Conservation (phyloP, 1,284 basidiomycete genomes). For the Fomitopsis schrenkii region DNA sequence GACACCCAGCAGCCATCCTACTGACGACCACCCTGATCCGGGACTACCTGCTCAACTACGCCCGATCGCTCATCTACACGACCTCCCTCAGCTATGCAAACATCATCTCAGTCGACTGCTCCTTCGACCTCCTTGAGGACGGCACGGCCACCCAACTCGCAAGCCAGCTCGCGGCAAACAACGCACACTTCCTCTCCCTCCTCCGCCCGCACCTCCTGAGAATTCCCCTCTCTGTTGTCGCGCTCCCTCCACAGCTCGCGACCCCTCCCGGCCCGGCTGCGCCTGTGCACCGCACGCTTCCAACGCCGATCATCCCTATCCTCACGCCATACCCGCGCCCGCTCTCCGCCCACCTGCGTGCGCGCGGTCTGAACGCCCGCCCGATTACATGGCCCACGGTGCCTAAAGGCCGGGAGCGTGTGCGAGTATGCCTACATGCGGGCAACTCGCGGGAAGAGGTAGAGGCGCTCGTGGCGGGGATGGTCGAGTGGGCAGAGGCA, state of each 20-base stretch:
- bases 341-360: conserved; percentile 63
- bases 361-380: conserved; percentile 63
- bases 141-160: conserved; percentile 55
- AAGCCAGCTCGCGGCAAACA: conserved; percentile 34
- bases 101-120: conserved; percentile 70
- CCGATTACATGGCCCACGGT: conserved; percentile 86
- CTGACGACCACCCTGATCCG: conserved; percentile 70
- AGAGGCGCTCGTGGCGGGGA: conserved; percentile 42
- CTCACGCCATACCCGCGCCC: conserved; percentile 72
- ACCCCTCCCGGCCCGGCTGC: conserved; percentile 15
- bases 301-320: conserved; percentile 82
- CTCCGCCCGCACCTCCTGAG: conserved; percentile 30
- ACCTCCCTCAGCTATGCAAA: conserved; percentile 77
- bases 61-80: conserved; percentile 87
- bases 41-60: conserved; percentile 91
- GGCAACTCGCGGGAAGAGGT: conserved; percentile 67
- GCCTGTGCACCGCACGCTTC: conserved; percentile 9
- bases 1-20: conserved; percentile 59
- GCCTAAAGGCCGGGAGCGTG: conserved; percentile 77
- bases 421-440: conserved; percentile 82
- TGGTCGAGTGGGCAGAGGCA: conserved; percentile 27
- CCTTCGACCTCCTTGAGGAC: conserved; percentile 75
- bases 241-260: conserved; percentile 37
- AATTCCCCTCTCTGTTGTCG: conserved; percentile 39
- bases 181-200: conserved; percentile 33